A percentile compares a stretch with the other conserved stretches of the same genome.
Conservation (phyloP, 805 yeast species). For the Teunomyces gatunensis region DNA sequence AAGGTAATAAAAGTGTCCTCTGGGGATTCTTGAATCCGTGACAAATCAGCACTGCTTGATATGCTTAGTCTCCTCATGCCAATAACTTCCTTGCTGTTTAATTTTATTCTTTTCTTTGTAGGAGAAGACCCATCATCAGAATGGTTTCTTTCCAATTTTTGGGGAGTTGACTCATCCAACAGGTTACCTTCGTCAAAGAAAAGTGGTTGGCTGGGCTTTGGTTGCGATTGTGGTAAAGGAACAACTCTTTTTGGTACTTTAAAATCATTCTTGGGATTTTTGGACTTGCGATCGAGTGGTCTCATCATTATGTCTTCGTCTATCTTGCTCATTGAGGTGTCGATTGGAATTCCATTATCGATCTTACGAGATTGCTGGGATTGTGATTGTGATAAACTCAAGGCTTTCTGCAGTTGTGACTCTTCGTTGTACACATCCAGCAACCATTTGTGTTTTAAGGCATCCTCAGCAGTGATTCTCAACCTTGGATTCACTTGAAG, state of each 20-base stretch:
- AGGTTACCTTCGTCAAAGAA: slow-evolving; percentile 18
- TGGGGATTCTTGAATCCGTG: slow-evolving; percentile 29
- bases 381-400: slow-evolving; percentile 68
- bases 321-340: slow-evolving; percentile 36
- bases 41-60: not conserved
- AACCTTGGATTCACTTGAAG: slow-evolving; percentile 73
- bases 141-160: not conserved
- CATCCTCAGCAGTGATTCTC: slow-evolving; percentile 73
- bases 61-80: not conserved
- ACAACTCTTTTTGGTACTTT: slow-evolving; percentile 44
- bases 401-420: slow-evolving; percentile 33
- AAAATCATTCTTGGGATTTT: slow-evolving; percentile 29
- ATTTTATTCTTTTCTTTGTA: not conserved
- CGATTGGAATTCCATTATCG: slow-evolving; percentile 36
- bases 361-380: slow-evolving; percentile 57
- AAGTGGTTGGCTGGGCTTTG: slow-evolving; percentile 8
- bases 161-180: slow-evolving; percentile 9
- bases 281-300: slow-evolving; percentile 32
- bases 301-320: slow-evolving; percentile 45
- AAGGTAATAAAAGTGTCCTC: slow-evolving; percentile 59
- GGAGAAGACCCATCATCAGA: slow-evolving; percentile 5
- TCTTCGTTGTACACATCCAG: slow-evolving; percentile 26
- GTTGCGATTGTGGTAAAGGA: slow-evolving; percentile 43
- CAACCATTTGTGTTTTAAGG: slow-evolving; percentile 85
- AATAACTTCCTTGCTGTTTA: slow-evolving; percentile 5